phyloP scores from a whole-genome alignment of 2,329 filamentous ascomycete species.

The Curvularia lunata region DNA sequence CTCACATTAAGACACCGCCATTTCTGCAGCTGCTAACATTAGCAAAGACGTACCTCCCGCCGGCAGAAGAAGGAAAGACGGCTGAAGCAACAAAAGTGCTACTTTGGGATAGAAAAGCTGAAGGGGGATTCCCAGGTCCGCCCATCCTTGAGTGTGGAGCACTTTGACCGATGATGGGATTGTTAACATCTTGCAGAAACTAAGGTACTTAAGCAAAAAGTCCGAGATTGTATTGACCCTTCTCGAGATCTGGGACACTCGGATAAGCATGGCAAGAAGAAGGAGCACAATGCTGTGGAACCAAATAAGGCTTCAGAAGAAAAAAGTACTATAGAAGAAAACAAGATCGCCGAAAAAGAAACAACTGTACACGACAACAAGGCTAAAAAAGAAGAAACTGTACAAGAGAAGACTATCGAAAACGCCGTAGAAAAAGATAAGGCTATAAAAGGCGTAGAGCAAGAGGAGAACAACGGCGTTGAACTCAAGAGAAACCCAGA shows the following conservation, averaged over 20 bases:
- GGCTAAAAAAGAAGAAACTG: slow-evolving; percentile 1
- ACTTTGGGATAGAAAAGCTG: slow-evolving; percentile 85
- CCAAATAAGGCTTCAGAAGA: slow-evolving; percentile 1
- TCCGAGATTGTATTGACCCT: slow-evolving; percentile 84
- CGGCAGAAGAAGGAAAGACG: slow-evolving; percentile 9
- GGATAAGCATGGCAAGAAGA: slow-evolving; percentile 52
- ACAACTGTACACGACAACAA: slow-evolving; percentile 16
- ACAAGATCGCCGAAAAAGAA: slow-evolving; percentile 27
- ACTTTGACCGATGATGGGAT: neutral
- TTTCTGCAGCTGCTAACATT: neutral
- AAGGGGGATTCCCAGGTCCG: slow-evolving; percentile 81
- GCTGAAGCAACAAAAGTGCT: slow-evolving; percentile 57
- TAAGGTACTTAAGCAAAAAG: slow-evolving; percentile 84
- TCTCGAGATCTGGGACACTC: slow-evolving; percentile 77
- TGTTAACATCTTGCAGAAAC: slow-evolving; percentile 63
- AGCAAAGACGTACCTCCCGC: slow-evolving; percentile 36
- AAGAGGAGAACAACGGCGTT: neutral
- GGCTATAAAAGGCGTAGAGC: slow-evolving; percentile 9
- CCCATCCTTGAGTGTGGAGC: neutral
- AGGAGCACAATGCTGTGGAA: slow-evolving; percentile 11
- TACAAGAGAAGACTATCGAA: neutral
- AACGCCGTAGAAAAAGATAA: slow-evolving; percentile 26
- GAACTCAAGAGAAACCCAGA: slow-evolving; percentile 43
- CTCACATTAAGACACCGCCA: neutral
- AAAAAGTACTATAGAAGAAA: slow-evolving; percentile 18